Evolutionary conservation across 441 rosid genomes (phyloP).

Genomic region (Pelargonium citronellum): DNA sequence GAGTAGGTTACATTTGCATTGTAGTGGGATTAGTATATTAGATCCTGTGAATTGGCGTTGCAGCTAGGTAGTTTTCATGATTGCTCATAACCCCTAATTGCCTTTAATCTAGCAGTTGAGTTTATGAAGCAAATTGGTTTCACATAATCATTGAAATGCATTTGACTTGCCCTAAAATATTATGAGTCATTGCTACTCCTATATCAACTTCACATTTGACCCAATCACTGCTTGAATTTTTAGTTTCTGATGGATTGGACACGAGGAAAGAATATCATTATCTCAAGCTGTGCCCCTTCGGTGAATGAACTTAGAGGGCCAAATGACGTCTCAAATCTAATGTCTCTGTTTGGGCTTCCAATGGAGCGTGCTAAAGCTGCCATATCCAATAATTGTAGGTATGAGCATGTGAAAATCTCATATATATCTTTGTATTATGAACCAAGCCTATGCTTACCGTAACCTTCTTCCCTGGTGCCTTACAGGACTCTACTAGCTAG

Average conservation of each 20-base stretch:
- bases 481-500: constrained; percentile 55
- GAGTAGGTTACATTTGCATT: background rate
- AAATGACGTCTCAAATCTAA: constrained; percentile 65
- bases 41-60: background rate
- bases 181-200: background rate
- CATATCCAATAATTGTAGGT: constrained; percentile 78
- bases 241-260: constrained; percentile 89
- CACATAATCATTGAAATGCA: no score
- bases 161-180: background rate
- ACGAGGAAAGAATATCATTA: constrained; percentile 60
- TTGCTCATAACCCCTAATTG: background rate
- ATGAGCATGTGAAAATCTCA: constrained; percentile 22
- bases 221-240: constrained; percentile 15
- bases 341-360: constrained; percentile 66
- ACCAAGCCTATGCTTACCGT: constrained; percentile 9
- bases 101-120: background rate
- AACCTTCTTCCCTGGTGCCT: constrained; percentile 15
- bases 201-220: constrained; percentile 8
- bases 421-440: background rate
- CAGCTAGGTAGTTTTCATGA: background rate
- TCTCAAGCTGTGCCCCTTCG: constrained; percentile 65
- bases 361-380: constrained; percentile 69
- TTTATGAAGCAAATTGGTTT: background rate
- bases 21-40: background rate
- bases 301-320: constrained; percentile 86